Evolutionary conservation across 179 eudicot genomes (phyloP), one percentile per base, ranked within the genome.

Genomic region (Camellia oleifera): DNA sequence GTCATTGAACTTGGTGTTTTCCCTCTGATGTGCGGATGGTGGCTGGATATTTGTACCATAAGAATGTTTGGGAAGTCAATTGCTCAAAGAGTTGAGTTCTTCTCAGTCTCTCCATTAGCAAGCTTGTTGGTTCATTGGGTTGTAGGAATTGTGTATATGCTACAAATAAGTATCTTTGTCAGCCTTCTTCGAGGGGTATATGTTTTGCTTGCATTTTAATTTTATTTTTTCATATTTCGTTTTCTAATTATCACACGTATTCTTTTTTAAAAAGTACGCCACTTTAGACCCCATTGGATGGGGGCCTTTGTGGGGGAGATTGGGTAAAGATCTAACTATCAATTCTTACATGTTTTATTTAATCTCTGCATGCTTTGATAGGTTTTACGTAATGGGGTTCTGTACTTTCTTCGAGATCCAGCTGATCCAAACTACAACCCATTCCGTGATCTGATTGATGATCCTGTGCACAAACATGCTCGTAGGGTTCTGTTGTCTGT

Each of bases 361-460:
- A 46, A 77, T 69, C 48, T 7, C 14, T 56, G 11, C 60, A n/a
- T 77, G 40, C 53, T 71, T 70, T 4, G 13, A 44, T 77, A 95
- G 99, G 99, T 94, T 79, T 85, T 95, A 87, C 98, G 99, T 54
- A 89, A 76, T 85, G 98, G 99, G 26, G 99, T 95, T 76, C 92
- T 95, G 40, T 95, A 95, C 84, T 95, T 95, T 79, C 97, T 95
- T 68, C 97, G 99, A 77, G 99, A 95, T 84, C 99, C 98, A 3
- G 95, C 99, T 44, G 99, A 95, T 91, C 99, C 99, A 74, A 95
- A 95, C 85, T 95, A 95, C 86, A 95, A 95, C 69, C 98, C 99
- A 18, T 95, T 95, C 86, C 93, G 99, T 69, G 99, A 95, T 85
- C 87, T 95, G 74, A 95, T 95, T 85, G 99, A 95, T 84, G 99